Evolutionary conservation across 2,329 filamentous ascomycete genomes (phyloP).

Genomic region (Rosellinia necatrix): DNA sequence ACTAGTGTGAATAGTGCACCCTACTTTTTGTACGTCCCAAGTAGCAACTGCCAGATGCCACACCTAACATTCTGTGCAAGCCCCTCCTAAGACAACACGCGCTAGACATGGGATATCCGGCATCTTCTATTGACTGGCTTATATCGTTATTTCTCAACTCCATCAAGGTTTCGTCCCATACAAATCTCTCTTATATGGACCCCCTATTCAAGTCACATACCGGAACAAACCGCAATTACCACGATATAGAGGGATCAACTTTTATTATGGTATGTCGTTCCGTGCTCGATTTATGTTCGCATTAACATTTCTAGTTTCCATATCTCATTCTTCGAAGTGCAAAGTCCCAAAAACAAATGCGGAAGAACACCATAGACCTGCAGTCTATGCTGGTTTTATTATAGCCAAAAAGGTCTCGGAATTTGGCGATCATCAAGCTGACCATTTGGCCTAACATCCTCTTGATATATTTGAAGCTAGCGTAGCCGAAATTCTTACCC

Average conservation of each 20-base stretch:
- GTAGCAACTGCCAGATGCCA: too few species aligned
- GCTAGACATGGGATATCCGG: not conserved
- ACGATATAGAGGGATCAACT: not conserved
- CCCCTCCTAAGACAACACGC: not conserved
- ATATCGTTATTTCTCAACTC: not conserved
- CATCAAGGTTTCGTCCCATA: not conserved
- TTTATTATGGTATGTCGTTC: slow-evolving; percentile 2
- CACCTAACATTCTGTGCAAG: not conserved
- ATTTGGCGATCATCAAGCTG: not conserved
- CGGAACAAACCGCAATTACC: not conserved
- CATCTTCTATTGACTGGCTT: not conserved
- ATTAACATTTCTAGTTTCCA: slow-evolving; percentile 2
- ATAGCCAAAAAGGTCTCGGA: not conserved
- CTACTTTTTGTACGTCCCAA: not conserved
- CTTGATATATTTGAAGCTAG: slow-evolving; percentile 15
- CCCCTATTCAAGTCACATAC: not conserved
- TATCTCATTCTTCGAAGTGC: not conserved
- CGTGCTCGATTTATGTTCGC: not conserved
- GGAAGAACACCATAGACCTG: not conserved
- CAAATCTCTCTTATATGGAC: not conserved
- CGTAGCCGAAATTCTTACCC: not conserved
- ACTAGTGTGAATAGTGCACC: not conserved
- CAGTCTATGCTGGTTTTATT: not conserved
- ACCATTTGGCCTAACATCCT: not conserved
- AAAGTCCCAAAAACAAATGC: not conserved